Conservation (phyloP, 495 filamentous ascomycete species). For the Penicillium paradoxum region DNA sequence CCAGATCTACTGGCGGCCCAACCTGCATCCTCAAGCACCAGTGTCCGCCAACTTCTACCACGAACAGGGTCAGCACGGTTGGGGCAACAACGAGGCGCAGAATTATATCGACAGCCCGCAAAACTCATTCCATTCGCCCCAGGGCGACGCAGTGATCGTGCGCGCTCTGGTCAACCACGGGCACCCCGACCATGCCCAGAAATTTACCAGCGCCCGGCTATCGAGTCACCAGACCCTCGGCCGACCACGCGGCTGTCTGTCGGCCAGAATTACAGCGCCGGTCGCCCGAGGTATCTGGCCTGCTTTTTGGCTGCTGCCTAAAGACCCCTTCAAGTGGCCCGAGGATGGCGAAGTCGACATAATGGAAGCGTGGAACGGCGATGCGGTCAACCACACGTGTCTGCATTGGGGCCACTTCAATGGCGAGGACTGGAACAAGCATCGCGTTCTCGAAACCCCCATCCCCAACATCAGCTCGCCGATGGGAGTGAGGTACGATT, state of each 20-base stretch:
- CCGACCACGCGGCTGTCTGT: conserved; percentile 26
- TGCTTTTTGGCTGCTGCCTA: conserved; percentile 31
- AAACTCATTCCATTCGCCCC: conserved; percentile 28
- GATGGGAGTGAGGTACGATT: conserved; percentile 23
- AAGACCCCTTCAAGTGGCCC: conserved; percentile 31
- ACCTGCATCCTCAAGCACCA: conserved; percentile 21
- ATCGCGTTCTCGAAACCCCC: conserved; percentile 26
- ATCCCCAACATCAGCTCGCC: conserved; percentile 24
- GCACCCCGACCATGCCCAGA: conserved; percentile 20
- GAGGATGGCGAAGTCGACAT: conserved; percentile 29
- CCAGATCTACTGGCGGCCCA: conserved; percentile 27
- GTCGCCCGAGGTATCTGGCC: conserved; percentile 28
- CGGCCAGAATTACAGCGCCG: conserved; percentile 24
- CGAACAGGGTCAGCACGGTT: conserved; percentile 26
- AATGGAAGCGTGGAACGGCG: conserved; percentile 27
- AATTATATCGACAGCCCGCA: conserved; percentile 25
- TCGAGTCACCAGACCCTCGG: conserved; percentile 24
- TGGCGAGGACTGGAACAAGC: conserved; percentile 27
- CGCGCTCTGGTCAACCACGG: conserved; percentile 26
- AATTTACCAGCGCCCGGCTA: conserved; percentile 26
- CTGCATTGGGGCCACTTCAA: conserved; percentile 29
- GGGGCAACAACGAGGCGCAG: conserved; percentile 28
- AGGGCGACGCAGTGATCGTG: conserved; percentile 25
- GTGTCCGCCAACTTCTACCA: conserved; percentile 23
- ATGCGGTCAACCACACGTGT: conserved; percentile 28